phyloP scores from a whole-genome alignment of 345 rosid genomes.

The Gossypium sturtianum region DNA sequence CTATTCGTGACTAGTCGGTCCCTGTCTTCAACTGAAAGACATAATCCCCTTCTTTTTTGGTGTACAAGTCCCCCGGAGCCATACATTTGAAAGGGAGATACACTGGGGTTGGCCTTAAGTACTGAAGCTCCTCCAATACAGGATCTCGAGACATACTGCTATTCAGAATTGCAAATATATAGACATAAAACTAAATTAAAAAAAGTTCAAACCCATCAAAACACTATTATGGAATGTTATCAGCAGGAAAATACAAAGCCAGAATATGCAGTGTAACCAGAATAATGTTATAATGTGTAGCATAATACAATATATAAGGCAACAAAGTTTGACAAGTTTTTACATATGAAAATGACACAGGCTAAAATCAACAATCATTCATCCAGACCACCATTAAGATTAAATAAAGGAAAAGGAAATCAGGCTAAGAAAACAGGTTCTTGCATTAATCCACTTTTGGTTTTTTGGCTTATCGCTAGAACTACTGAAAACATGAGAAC shows the following conservation, averaged over 20 bases:
- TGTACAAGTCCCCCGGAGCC: conserved; percentile 14
- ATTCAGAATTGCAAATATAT: conserved; percentile 23
- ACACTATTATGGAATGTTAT: background rate
- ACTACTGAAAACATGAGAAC: background rate
- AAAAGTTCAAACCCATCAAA: background rate
- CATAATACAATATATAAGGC: too few species aligned
- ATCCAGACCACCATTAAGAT: background rate
- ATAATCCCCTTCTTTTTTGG: conserved; percentile 24
- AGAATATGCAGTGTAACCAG: background rate
- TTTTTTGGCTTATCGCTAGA: background rate
- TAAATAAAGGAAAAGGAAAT: background rate
- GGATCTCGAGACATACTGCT: conserved; percentile 22
- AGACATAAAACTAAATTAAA: background rate
- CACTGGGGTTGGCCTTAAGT: conserved; percentile 13
- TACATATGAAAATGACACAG: background rate
- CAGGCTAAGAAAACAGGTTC: background rate
- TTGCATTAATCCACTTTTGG: background rate
- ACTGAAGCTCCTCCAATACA: conserved; percentile 18
- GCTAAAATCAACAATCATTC: background rate
- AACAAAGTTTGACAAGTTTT: too few species aligned
- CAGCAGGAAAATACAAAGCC: background rate
- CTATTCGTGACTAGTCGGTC: conserved; percentile 27
- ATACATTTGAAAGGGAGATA: conserved; percentile 17
- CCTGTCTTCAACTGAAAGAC: conserved; percentile 39
- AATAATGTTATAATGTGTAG: background rate